A percentile compares a stretch with the other conserved stretches of the same genome.
Conservation (phyloP, 169 alveolate genomes). For the Perkinsus marinus region DNA sequence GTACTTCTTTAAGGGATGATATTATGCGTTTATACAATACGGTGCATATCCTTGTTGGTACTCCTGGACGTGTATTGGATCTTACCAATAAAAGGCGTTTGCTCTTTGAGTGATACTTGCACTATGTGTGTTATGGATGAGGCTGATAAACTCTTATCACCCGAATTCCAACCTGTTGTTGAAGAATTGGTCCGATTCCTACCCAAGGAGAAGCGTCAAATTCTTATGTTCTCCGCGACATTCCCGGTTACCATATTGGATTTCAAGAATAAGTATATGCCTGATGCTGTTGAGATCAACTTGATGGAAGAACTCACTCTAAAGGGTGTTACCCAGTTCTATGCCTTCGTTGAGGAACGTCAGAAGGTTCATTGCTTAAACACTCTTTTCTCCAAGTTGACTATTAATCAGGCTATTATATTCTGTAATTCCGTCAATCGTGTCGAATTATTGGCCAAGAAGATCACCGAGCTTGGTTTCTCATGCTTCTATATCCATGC, state of each 20-base stretch:
- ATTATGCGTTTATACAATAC: constrained; percentile 82
- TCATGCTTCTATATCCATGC: constrained; percentile 97
- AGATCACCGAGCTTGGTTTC: constrained; percentile 95
- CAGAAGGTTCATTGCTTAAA: constrained; percentile 77
- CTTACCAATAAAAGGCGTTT: constrained; percentile 84
- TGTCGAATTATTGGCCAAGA: constrained; percentile 94
- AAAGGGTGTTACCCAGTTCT: constrained; percentile 95
- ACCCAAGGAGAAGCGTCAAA: constrained; percentile 72
- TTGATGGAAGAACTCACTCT: constrained; percentile 96
- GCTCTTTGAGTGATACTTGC: constrained; percentile 61
- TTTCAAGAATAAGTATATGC: constrained; percentile 80
- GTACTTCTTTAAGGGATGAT: constrained; percentile 91
- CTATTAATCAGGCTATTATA: constrained; percentile 81
- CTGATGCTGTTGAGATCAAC: constrained; percentile 89
- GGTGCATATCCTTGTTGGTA: constrained; percentile 95
- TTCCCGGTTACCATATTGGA: constrained; percentile 92
- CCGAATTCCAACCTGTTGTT: constrained; percentile 88
- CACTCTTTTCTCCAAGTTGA: constrained; percentile 80
- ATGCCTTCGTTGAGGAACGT: constrained; percentile 59
- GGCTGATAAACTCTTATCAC: constrained; percentile 94
- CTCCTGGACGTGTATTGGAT: constrained; percentile 96
- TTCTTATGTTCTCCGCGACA: constrained; percentile 94
- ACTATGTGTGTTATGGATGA: constrained; percentile 89
- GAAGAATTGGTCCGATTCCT: constrained; percentile 81
- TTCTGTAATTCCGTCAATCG: constrained; percentile 96